phyloP scores from a whole-genome alignment of 1,139 yeast species.

The Hyphopichia pseudoburtonii region DNA sequence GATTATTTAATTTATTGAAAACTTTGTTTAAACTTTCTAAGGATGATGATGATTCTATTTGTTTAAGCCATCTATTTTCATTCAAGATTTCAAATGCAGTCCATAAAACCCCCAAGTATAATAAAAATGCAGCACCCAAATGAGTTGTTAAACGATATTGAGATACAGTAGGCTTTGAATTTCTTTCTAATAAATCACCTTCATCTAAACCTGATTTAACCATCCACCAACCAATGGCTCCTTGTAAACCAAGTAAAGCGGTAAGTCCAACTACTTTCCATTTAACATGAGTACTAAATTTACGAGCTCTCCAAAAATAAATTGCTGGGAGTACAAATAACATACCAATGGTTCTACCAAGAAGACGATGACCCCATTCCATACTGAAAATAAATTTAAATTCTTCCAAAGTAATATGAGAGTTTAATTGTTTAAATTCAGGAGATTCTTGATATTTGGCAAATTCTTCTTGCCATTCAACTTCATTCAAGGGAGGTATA shows the following conservation, averaged over 20 bases:
- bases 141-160: conserved; percentile 95
- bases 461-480: conserved; percentile 86
- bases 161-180: conserved; percentile 91
- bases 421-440: conserved; percentile 84
- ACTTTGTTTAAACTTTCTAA: conserved; percentile 46
- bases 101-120: conserved; percentile 87
- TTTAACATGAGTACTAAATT: conserved; percentile 70
- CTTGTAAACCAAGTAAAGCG: conserved; percentile 83
- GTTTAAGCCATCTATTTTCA: conserved; percentile 60
- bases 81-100: conserved; percentile 82
- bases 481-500: conserved; percentile 77
- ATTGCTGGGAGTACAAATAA: conserved; percentile 82
- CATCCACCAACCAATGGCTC: conserved; percentile 99
- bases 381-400: conserved; percentile 91
- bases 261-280: conserved; percentile 70
- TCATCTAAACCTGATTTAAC: conserved; percentile 93
- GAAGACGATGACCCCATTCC: conserved; percentile 97
- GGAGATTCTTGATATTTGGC: conserved; percentile 81
- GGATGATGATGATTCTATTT: conserved; percentile 34
- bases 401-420: conserved; percentile 88
- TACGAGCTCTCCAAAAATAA: conserved; percentile 69
- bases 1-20: conserved; percentile 50
- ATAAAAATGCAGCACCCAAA: conserved; percentile 86
- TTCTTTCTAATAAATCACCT: conserved; percentile 73
- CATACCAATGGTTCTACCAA: conserved; percentile 89